Conservation (phyloP, 2,329 filamentous ascomycete genomes). For the Colletotrichum sp. region DNA sequence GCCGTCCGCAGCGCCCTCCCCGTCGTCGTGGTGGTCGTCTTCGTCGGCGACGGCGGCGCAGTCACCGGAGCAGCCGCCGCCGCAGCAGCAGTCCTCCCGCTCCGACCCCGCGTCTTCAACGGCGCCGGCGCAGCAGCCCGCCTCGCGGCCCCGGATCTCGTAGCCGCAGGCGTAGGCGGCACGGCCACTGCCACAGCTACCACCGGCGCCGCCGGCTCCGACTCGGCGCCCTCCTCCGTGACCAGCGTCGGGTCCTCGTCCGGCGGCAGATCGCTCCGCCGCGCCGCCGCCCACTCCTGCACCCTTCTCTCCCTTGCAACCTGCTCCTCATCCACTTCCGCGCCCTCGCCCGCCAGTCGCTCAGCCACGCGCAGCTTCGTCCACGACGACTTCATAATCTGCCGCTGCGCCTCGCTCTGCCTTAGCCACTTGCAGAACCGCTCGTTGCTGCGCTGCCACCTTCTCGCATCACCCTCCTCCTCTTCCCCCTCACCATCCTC, state of each 20-base stretch:
- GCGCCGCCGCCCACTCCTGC: constrained; percentile 10
- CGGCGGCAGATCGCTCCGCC: constrained; percentile 4
- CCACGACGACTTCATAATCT: constrained; percentile 21
- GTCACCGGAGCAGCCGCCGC: not conserved
- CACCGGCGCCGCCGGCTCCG: not conserved
- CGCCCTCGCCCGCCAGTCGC: not conserved
- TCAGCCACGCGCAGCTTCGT: constrained; percentile 16
- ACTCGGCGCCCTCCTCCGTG: constrained; percentile 6
- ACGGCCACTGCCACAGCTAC: not conserved
- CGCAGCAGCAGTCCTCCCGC: not conserved
- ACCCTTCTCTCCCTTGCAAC: not conserved
- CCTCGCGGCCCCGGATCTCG: not conserved
- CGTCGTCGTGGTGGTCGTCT: not conserved
- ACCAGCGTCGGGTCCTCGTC: constrained; percentile 9
- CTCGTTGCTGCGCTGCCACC: constrained; percentile 15
- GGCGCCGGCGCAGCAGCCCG: not conserved
- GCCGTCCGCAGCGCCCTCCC: not conserved
- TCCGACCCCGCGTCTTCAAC: not conserved
- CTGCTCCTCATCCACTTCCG: constrained; percentile 7
- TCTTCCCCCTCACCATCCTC: not conserved
- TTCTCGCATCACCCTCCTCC: not conserved
- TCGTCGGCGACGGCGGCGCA: not conserved
- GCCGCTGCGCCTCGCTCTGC: constrained; percentile 14
- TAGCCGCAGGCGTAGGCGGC: not conserved
- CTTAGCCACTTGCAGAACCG: constrained; percentile 16